phyloP scores from a whole-genome alignment of 352 stramenopile genomes.

The Globisporangium splendens region DNA sequence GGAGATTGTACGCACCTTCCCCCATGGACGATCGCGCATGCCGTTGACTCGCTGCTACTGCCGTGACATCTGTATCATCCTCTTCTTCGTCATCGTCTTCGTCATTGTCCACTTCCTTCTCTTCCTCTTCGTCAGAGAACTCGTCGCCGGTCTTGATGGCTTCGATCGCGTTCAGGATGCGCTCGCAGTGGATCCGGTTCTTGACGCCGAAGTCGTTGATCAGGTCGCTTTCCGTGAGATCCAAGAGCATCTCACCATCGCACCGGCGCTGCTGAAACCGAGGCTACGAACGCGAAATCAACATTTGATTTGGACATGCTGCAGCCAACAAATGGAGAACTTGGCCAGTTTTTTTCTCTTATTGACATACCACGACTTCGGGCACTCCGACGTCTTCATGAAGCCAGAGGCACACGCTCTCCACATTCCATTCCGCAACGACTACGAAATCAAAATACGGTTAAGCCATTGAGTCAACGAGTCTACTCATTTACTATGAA shows the following conservation, averaged over 20 bases:
- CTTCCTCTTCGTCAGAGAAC: constrained; percentile 59
- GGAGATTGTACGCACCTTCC: constrained; percentile 16
- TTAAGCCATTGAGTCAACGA: no score
- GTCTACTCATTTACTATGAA: background rate
- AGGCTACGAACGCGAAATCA: constrained; percentile 18
- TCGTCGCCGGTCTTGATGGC: constrained; percentile 71
- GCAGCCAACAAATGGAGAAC: no score
- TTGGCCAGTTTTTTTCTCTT: background rate
- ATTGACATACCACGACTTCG: constrained; percentile 54
- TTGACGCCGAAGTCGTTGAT: constrained; percentile 76
- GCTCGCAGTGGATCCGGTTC: constrained; percentile 58
- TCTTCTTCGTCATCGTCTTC: constrained; percentile 25
- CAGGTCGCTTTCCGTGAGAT: constrained; percentile 69
- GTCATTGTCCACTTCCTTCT: constrained; percentile 39
- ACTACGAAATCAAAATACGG: constrained; percentile 21
- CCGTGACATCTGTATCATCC: constrained; percentile 19
- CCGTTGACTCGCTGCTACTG: constrained; percentile 10
- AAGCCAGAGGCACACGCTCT: constrained; percentile 79
- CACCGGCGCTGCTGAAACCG: constrained; percentile 67
- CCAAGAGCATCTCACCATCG: constrained; percentile 64
- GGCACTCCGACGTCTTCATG: constrained; percentile 70
- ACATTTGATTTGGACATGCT: no score
- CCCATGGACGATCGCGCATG: constrained; percentile 13
- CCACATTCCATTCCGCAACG: constrained; percentile 75
- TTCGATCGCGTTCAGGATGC: constrained; percentile 73